phyloP scores from a whole-genome alignment of 2,329 filamentous ascomycete species.

The Talaromyces sp. region DNA sequence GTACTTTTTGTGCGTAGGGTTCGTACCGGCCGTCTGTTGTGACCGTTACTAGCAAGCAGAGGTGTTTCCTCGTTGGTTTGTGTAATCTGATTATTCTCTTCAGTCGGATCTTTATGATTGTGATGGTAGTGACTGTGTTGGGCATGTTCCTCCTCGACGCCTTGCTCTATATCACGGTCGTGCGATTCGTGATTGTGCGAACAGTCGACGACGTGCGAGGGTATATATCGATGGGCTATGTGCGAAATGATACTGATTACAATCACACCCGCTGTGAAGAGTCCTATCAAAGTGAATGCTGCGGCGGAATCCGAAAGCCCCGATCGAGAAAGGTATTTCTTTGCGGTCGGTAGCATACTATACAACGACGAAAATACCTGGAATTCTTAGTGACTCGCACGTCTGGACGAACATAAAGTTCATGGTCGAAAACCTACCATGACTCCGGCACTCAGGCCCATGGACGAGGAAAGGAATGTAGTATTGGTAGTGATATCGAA shows the following conservation, averaged over 20 bases:
- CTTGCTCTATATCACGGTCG: slow-evolving; percentile 33
- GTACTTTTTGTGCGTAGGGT: slow-evolving; percentile 18
- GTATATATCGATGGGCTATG: slow-evolving; percentile 46
- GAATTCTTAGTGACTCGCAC: neutral
- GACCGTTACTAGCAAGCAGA: slow-evolving; percentile 28
- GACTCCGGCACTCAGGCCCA: slow-evolving; percentile 91
- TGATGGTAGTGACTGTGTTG: slow-evolving; percentile 19
- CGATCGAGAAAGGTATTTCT: slow-evolving; percentile 67
- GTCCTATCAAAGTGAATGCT: slow-evolving; percentile 46
- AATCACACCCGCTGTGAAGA: slow-evolving; percentile 48
- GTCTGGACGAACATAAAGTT: neutral
- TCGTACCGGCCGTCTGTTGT: slow-evolving; percentile 18
- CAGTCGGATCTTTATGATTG: slow-evolving; percentile 15
- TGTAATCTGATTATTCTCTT: slow-evolving; percentile 13
- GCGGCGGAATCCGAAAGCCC: slow-evolving; percentile 64
- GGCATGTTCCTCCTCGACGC: slow-evolving; percentile 24
- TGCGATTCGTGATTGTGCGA: slow-evolving; percentile 44
- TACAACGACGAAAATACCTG: slow-evolving; percentile 89
- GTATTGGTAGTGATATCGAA: slow-evolving; percentile 82
- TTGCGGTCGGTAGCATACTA: slow-evolving; percentile 87
- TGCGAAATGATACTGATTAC: slow-evolving; percentile 45
- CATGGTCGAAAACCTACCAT: slow-evolving; percentile 61
- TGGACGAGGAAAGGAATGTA: slow-evolving; percentile 74
- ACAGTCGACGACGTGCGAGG: slow-evolving; percentile 50
- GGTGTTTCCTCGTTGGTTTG: slow-evolving; percentile 31